Base-by-base conservation (phyloP, 768 basidiomycete genomes). In the Phylloporus arenicola region DNA sequence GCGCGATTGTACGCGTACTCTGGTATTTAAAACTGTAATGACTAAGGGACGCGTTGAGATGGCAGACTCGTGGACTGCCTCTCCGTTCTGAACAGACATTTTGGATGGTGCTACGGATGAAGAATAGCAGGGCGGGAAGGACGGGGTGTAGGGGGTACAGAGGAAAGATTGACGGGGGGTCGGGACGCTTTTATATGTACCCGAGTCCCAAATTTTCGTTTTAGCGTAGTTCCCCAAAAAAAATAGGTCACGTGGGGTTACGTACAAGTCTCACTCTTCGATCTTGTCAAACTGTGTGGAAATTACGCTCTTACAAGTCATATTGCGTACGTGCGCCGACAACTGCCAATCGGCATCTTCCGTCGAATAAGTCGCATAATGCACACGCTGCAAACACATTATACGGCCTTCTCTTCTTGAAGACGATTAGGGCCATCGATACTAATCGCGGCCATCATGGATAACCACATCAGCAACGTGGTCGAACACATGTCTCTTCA, bases 11-110 rank as follows among this genome's bases (percentile, higher is more conserved):
- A 57, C 53, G 49, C 70, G 60, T 57, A 71, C 70, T 60, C 70
- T 72, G 59, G 57, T 54, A 34, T 68, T 64, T 52, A 60, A 54
- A 43, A 65, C 51, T 44, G 65, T 56, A 35, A 72, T 62, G 37
- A 67, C 56, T 45, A 72, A 48, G 47, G 70, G 72, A 53, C 72
- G 72, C 51, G 63, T 68, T 52, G 62, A 54, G 47, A 71, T 62
- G 55, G 59, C 57, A 58, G 62, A 44, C 54, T 62, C 64, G n/a
- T 42, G 52, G 54, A 51, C 57, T 53, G 57, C 68, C 43, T 67
- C 64, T 19, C 60, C 69, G 46, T 62, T 62, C 46, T 60, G 61
- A 42, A 55, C 41, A 57, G 68, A 64, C 70, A 71, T 71, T 64
- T 68, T 64, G 43, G 24, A 20, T 17, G 22, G 31, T 31, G 48